phyloP scores from a whole-genome alignment of 73 alveolate genomes.

The Diophrys sp. region DNA sequence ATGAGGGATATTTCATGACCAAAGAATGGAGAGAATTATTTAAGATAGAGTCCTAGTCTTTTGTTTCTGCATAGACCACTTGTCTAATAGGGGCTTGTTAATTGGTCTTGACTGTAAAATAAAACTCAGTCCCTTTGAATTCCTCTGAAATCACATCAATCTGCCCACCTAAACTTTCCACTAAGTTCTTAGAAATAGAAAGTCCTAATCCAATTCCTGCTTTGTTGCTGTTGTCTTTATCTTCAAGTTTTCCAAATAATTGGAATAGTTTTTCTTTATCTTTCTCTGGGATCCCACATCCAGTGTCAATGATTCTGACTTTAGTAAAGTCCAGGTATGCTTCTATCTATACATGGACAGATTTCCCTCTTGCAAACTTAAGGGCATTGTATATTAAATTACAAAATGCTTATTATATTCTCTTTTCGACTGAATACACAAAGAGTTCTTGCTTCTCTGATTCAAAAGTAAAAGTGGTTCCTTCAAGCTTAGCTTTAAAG shows the following conservation, averaged over 20 bases:
- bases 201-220: background rate
- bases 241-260: background rate
- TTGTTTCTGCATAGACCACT: too few relatives aligned
- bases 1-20: too few relatives aligned
- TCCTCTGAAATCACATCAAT: background rate
- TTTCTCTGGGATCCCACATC: background rate
- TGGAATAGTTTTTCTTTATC: too few relatives aligned
- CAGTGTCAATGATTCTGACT: background rate
- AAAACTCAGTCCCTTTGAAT: background rate
- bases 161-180: background rate
- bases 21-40: too few relatives aligned
- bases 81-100: too few relatives aligned
- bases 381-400: background rate
- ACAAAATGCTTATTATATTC: background rate
- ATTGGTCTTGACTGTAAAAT: too few relatives aligned
- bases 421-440: background rate
- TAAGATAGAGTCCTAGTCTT: too few relatives aligned
- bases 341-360: background rate
- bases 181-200: background rate
- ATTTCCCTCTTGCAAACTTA: background rate
- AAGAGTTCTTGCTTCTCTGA: background rate
- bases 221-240: too few relatives aligned
- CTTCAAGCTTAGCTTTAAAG: background rate
- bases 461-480: background rate
- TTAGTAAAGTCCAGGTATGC: too few relatives aligned